Evolutionary conservation across 2,329 filamentous ascomycete species (phyloP), one percentile per base, ranked within the genome.

Genomic region (Pyricularia pennisetigena): DNA sequence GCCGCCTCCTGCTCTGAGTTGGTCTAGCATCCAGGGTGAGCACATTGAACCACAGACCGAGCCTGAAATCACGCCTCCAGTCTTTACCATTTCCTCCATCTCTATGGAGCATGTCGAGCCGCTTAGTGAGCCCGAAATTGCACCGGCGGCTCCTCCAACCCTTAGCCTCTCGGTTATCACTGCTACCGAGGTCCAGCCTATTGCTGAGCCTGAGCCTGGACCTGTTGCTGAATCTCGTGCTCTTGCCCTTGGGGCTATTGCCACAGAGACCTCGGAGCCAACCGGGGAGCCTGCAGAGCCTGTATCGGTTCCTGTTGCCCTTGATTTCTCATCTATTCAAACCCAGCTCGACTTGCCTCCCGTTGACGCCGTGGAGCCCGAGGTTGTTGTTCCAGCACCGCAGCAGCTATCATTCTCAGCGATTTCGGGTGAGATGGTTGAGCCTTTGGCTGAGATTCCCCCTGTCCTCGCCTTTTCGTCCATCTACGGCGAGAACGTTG

Each of bases 21-120:
- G 73, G 63, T 72, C 72, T 30, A 64, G 64, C 12, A 14, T 71
- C 65, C 69, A 71, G 23, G 66, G 71, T 14, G 71, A 72, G 68
- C 69, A 73, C 14, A 69, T 77, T 14, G 73, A 76, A 62, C 72
- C 75, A 0, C 69, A 75, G 3, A 54, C 30, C 24, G 72, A 68
- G n/a, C 71, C 68, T 3, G 68, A 67, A 8, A 35, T 67, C 20
- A 23, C 67, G n/a, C 66, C 68, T 6, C 64, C 68, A 2, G 64
- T 41, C 67, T 62, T 74, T 5, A 70, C 71, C 7, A 54, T 72
- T 26, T 70, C 71, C 14, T 41, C 74, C 28, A 74, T 81, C 26
- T 78, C 81, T 49, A 75, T 77, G 2, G 78, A 85, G 71, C 71
- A 76, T 64, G 76, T 85, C 24, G 79, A 82, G 72, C 82, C 82